Evolutionary conservation across 75 land plant genomes (phyloP).

Genomic region (Cunninghamia lanceolata): DNA sequence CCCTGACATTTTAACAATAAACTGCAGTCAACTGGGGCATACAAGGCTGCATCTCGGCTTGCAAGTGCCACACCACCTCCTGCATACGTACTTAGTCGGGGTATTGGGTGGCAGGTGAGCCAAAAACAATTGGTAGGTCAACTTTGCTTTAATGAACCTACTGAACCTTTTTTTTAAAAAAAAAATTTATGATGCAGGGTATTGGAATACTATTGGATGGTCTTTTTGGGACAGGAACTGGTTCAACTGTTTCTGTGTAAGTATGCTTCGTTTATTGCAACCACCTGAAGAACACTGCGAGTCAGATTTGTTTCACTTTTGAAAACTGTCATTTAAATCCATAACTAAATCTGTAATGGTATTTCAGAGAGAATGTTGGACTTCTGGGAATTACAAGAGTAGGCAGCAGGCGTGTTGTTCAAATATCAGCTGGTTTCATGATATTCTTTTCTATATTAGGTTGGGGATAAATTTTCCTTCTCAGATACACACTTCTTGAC

Average conservation of each 20-base stretch:
- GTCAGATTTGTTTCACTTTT: neutral
- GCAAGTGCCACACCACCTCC: slow-evolving; percentile 99
- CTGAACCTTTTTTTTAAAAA: neutral
- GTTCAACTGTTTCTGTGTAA: slow-evolving; percentile 97
- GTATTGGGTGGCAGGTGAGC: slow-evolving; percentile 90
- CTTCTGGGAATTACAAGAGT: slow-evolving; percentile 86
- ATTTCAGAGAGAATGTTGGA: slow-evolving; percentile 93
- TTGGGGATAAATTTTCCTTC: slow-evolving; percentile 6
- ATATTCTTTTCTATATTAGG: slow-evolving; percentile 85
- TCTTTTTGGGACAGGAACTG: slow-evolving; percentile 89
- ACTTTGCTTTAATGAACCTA: slow-evolving; percentile 3
- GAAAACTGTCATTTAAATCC: neutral
- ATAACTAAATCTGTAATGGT: neutral
- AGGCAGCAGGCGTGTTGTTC: slow-evolving; percentile 82
- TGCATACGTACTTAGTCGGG: slow-evolving; percentile 89
- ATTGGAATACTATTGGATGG: slow-evolving; percentile 89
- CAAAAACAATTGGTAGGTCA: neutral
- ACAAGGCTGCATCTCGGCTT: slow-evolving; percentile 81
- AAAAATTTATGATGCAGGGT: slow-evolving; percentile 71
- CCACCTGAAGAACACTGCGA: neutral
- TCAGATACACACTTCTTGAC: neutral
- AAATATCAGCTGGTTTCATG: slow-evolving; percentile 88
- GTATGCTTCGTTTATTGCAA: slow-evolving; percentile 10
- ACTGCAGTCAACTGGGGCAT: slow-evolving; percentile 91
- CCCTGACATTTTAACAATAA: neutral